Evolutionary conservation across 805 yeast genomes (phyloP).

Genomic region (Saturnispora gosingensis): DNA sequence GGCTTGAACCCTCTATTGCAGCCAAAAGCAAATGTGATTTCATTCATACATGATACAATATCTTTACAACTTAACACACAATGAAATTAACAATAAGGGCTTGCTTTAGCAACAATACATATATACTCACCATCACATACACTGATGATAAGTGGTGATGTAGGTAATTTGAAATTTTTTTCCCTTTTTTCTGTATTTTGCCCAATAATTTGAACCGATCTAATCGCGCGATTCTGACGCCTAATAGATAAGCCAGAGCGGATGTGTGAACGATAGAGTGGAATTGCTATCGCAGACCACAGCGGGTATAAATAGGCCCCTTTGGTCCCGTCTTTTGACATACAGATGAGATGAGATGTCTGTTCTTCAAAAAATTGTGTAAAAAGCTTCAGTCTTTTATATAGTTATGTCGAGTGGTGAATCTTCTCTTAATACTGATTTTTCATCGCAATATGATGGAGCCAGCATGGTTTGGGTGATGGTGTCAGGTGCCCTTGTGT

Average conservation of each 20-base stretch:
- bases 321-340: neutral
- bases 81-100: neutral
- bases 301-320: neutral
- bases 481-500: conserved; percentile 69
- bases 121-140: neutral
- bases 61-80: neutral
- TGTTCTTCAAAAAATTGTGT: neutral
- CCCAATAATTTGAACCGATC: neutral
- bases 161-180: neutral
- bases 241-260: neutral
- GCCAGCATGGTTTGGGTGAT: conserved; percentile 86
- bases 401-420: neutral
- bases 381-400: neutral
- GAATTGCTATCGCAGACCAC: neutral
- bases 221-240: neutral
- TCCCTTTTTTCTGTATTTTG: neutral
- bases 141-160: neutral
- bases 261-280: neutral
- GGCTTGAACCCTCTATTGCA: neutral
- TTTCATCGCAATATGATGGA: conserved; percentile 58
- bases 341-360: neutral
- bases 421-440: conserved; percentile 33
- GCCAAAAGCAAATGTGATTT: neutral
- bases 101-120: neutral
- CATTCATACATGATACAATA: no score